Evolutionary conservation across 768 basidiomycete genomes (phyloP), one percentile per base, ranked within the genome.

Genomic region (Pisolithus marmoratus): DNA sequence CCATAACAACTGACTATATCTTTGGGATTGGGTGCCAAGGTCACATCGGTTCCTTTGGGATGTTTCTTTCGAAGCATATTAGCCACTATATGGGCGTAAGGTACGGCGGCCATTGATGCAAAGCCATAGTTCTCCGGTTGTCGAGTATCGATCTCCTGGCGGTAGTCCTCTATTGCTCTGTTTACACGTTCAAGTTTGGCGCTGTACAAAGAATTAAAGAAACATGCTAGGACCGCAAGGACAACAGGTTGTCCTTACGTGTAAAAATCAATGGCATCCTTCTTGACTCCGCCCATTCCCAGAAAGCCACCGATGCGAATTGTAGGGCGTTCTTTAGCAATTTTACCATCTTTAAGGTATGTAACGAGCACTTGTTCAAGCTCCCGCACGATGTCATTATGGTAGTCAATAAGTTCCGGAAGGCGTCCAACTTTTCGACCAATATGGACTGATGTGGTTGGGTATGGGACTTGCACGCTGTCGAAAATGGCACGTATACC

Each of bases 201-300:
- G 42, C 74, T 77, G 50, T 36, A 50, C 60, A 54, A 37, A 31
- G 2, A 40, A 27, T 63, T 42, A 60, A 50, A 45, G 46, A 27
- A n/a, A 8, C 7, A 8, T 45, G 26, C 52, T 46, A 42, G n/a
- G 8, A 5, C 38, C 15, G 14, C 19, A 26, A n/a, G 38, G 48
- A 26, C 20, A 19, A 43, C 34, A 12, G 15, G 29, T 9, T 38
- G n/a, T 49, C 77, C 89, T 59, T 62, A 92, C 89, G 87, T 90
- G 68, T 94, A 93, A 66, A 83, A 90, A 46, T 97, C 90, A 59
- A 98, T 97, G 2, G 94, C 92, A 67, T 97, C 95, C 70, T 77
- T 84, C 70, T 82, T 92, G 48, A 74, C 70, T 1, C 94, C 94
- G 9, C 95, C 94, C 54, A 85, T 80, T 0, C 94, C 90, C 60